These are phyloP conservation scores for Fraxinus greggii DNA, from an alignment of 305 asterid species.

Conservation along the genomic window DNA sequence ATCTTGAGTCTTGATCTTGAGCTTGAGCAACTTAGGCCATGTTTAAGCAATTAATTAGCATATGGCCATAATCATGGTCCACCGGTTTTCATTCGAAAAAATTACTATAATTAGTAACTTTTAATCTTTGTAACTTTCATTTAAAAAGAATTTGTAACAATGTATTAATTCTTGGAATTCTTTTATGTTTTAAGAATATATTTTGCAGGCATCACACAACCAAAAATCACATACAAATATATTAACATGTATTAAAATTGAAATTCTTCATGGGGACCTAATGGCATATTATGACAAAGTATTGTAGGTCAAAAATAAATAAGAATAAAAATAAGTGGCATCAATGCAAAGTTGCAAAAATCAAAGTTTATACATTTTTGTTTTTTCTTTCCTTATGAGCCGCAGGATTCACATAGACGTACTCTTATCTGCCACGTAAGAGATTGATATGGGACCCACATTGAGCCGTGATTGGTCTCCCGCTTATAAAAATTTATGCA, in stretches of 20 bases:
- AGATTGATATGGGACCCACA: conserved; percentile 37
- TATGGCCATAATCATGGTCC: neutral
- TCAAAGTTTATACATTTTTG: neutral
- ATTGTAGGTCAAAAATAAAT: neutral
- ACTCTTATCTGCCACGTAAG: conserved; percentile 76
- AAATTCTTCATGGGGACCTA: neutral
- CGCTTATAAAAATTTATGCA: conserved; percentile 52
- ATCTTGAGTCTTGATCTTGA: neutral
- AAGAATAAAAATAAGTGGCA: neutral
- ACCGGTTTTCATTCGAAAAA: neutral
- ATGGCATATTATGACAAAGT: neutral
- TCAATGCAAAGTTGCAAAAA: neutral
- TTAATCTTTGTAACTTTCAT: no score
- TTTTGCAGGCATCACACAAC: neutral
- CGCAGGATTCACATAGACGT: conserved; percentile 36
- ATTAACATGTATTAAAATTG: neutral
- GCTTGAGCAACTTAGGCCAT: neutral
- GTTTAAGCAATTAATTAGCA: neutral
- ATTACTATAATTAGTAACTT: no score
- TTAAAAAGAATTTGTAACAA: neutral
- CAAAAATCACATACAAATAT: neutral
- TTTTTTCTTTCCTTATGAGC: conserved; percentile 28
- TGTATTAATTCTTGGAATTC: neutral
- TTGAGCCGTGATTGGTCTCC: conserved; percentile 45
- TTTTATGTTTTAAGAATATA: neutral